Conservation (phyloP, 441 rosid species). For the Erodium chrysanthum region DNA sequence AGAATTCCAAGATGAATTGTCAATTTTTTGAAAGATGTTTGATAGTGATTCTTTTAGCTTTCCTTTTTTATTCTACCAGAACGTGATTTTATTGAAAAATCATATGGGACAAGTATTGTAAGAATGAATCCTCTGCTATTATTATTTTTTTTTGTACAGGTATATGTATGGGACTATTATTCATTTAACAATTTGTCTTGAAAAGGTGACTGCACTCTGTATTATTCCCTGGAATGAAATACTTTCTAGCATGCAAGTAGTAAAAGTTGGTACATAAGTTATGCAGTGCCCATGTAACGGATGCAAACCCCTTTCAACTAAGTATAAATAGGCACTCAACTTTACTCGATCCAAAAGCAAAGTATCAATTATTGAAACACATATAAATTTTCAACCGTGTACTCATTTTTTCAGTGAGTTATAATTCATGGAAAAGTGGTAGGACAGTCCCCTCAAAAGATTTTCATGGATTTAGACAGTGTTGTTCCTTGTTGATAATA, state of each 20-base stretch:
- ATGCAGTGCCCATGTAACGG: background rate
- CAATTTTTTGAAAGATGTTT: background rate
- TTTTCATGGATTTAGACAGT: background rate
- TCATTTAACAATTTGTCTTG: background rate
- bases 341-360: background rate
- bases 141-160: background rate
- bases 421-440: background rate
- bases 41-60: background rate
- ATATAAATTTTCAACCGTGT: background rate
- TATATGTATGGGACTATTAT: background rate
- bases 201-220: background rate
- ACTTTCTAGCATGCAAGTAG: background rate
- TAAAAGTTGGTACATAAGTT: background rate
- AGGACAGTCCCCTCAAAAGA: background rate
- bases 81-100: background rate
- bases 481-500: background rate
- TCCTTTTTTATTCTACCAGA: background rate
- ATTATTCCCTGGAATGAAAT: background rate
- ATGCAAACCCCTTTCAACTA: background rate
- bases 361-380: background rate
- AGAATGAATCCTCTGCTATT: background rate
- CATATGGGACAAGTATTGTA: background rate
- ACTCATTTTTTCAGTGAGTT: conserved; percentile 6
- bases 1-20: background rate
- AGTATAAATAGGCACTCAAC: background rate